Evolutionary conservation across 2,329 filamentous ascomycete species (phyloP).

Genomic region (Metarhizium guizhouense): DNA sequence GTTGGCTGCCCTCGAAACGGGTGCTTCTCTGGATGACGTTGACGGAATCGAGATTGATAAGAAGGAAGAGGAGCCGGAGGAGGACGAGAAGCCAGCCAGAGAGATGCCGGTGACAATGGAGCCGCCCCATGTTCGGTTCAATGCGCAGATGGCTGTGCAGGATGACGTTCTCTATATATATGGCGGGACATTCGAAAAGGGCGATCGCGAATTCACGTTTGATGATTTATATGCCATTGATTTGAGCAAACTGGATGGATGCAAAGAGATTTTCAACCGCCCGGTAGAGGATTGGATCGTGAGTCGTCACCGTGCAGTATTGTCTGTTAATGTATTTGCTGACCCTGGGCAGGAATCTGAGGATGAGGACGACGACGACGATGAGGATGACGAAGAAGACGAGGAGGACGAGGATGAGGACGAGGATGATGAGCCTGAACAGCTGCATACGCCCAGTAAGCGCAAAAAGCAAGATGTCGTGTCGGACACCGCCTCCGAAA

Average conservation of each 20-base stretch:
- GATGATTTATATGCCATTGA: conserved; percentile 92
- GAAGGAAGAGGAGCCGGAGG: conserved; percentile 41
- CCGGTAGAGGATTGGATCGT: conserved; percentile 79
- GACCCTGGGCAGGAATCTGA: conserved; percentile 39
- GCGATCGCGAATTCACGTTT: conserved; percentile 89
- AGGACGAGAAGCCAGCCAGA: conserved; percentile 49
- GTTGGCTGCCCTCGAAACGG: conserved; percentile 75
- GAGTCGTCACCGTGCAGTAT: conserved; percentile 18
- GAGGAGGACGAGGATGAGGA: conserved; percentile 15
- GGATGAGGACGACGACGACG: conserved; percentile 43
- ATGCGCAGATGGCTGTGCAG: conserved; percentile 82
- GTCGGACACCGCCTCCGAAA: conserved; percentile 28
- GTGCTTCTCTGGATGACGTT: conserved; percentile 49
- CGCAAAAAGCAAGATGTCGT: conserved; percentile 45
- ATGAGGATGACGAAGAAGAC: conserved; percentile 1
- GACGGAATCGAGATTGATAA: conserved; percentile 41
- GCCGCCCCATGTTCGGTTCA: conserved; percentile 84
- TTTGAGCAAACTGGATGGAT: conserved; percentile 88
- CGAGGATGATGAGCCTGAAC: conserved; percentile 36
- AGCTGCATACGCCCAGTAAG: conserved; percentile 41
- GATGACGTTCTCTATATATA: conserved; percentile 91
- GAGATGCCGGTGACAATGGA: conserved; percentile 65
- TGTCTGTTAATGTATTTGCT: background rate
- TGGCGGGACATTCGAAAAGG: conserved; percentile 91
- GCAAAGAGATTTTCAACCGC: conserved; percentile 80